These are phyloP conservation scores for Fusarium neocosmosporiellum DNA, from an alignment of 2,329 filamentous ascomycete genomes.

Conservation along the genomic window DNA sequence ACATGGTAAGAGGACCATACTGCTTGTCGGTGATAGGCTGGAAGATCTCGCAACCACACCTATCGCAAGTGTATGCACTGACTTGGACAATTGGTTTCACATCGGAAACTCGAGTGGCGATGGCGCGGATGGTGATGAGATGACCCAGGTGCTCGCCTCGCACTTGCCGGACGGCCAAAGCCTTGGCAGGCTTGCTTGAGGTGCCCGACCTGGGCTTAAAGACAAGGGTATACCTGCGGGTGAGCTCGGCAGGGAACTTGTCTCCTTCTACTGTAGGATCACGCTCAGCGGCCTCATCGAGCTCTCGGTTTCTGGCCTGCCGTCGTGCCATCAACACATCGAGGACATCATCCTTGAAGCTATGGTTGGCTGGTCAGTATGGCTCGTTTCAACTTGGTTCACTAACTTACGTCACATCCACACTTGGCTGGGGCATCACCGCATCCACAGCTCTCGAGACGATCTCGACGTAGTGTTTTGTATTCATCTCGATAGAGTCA, in stretches of 20 bases:
- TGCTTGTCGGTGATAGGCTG: slow-evolving; percentile 93
- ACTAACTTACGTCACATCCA: slow-evolving; percentile 76
- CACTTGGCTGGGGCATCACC: slow-evolving; percentile 81
- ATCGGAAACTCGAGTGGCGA: slow-evolving; percentile 94
- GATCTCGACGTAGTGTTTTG: slow-evolving; percentile 94
- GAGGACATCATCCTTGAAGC: slow-evolving; percentile 96
- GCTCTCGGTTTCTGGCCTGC: slow-evolving; percentile 83
- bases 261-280: slow-evolving; percentile 75
- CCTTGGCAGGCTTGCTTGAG: slow-evolving; percentile 70
- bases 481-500: slow-evolving; percentile 87
- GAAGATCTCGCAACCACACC: slow-evolving; percentile 97
- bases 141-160: slow-evolving; percentile 92
- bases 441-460: slow-evolving; percentile 89
- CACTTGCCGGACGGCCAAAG: slow-evolving; percentile 91
- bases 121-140: slow-evolving; percentile 93
- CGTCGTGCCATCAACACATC: slow-evolving; percentile 97
- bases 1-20: slow-evolving; percentile 87
- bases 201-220: slow-evolving; percentile 91
- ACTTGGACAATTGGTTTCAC: slow-evolving; percentile 98
- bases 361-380: slow-evolving; percentile 48
- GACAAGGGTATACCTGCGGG: slow-evolving; percentile 92
- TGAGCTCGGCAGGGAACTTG: slow-evolving; percentile 91
- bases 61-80: slow-evolving; percentile 97
- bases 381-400: background rate
- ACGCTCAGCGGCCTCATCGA: slow-evolving; percentile 74